These are phyloP conservation scores for Verticillium albo-atrum DNA, from an alignment of 2,329 filamentous ascomycete species.

Conservation along the genomic window DNA sequence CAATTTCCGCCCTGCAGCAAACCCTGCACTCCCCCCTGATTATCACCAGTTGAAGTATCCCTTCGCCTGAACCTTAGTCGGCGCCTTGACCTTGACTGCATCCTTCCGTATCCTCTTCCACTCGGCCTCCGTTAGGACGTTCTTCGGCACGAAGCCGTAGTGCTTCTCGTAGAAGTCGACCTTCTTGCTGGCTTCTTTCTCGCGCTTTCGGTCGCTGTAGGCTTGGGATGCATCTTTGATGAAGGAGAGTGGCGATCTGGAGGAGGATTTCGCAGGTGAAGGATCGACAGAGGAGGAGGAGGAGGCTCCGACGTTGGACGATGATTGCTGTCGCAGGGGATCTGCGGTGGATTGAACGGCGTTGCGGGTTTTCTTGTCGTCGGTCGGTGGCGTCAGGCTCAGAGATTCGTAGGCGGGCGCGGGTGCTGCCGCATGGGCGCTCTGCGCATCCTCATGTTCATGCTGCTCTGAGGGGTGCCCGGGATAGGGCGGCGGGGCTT, in stretches of 20 bases:
- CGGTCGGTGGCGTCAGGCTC: neutral
- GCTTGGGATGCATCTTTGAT: neutral
- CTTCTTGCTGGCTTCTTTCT: slow-evolving; percentile 5
- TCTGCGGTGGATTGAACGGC: neutral
- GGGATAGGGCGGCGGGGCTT: neutral
- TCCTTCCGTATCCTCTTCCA: slow-evolving; percentile 6
- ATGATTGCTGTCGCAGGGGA: neutral
- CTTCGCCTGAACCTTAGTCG: neutral
- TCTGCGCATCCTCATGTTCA: neutral
- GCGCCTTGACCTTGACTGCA: slow-evolving; percentile 7
- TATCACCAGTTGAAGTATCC: neutral
- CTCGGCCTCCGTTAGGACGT: slow-evolving; percentile 12
- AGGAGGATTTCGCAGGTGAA: neutral
- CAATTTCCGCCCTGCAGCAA: neutral
- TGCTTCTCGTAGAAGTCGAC: slow-evolving; percentile 12
- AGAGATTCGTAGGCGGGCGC: neutral
- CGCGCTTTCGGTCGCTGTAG: slow-evolving; percentile 4
- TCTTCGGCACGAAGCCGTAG: slow-evolving; percentile 15
- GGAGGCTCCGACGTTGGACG: neutral
- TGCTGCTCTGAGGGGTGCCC: neutral
- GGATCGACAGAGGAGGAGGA: neutral
- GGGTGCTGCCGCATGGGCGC: neutral
- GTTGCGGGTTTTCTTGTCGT: neutral
- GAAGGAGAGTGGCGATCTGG: neutral
- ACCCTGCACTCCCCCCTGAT: neutral